Evolutionary conservation across 306 rosid species (phyloP).

Genomic region (Quercus wislizeni): DNA sequence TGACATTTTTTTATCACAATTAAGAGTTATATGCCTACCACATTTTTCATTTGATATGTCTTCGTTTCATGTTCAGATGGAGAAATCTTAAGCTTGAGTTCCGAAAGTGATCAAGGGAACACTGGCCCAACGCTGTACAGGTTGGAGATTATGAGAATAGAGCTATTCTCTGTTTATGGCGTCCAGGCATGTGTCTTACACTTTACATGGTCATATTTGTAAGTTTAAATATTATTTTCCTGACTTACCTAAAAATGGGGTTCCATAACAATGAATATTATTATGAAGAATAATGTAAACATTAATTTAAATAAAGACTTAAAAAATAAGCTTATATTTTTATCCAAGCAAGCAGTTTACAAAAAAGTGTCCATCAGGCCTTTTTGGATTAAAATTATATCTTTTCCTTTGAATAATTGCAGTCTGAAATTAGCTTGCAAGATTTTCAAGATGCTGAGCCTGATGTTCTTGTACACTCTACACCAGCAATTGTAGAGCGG

Average conservation of each 20-base stretch:
- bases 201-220: conserved; percentile 8
- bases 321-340: not conserved
- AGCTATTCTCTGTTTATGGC: conserved; percentile 81
- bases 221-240: not conserved
- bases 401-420: conserved; percentile 36
- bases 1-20: not conserved
- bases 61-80: conserved; percentile 38
- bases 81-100: conserved; percentile 35
- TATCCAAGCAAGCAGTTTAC: not conserved
- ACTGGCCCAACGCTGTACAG: conserved; percentile 53
- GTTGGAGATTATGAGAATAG: conserved; percentile 75
- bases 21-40: not conserved
- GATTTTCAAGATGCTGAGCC: conserved; percentile 91
- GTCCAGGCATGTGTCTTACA: conserved; percentile 68
- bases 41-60: conserved; percentile 16
- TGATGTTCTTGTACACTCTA: conserved; percentile 64
- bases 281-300: not conserved
- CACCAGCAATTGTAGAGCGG: conserved; percentile 54
- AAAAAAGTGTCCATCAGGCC: not conserved
- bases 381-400: conserved; percentile 11
- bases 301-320: not conserved
- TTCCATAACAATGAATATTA: not conserved
- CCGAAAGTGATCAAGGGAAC: conserved; percentile 34
- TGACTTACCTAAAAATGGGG: not conserved
- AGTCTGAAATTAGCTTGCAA: conserved; percentile 64